Evolutionary conservation across 192 early-diverging fungal genomes (phyloP).

Genomic region (Geosiphon pyriformis): DNA sequence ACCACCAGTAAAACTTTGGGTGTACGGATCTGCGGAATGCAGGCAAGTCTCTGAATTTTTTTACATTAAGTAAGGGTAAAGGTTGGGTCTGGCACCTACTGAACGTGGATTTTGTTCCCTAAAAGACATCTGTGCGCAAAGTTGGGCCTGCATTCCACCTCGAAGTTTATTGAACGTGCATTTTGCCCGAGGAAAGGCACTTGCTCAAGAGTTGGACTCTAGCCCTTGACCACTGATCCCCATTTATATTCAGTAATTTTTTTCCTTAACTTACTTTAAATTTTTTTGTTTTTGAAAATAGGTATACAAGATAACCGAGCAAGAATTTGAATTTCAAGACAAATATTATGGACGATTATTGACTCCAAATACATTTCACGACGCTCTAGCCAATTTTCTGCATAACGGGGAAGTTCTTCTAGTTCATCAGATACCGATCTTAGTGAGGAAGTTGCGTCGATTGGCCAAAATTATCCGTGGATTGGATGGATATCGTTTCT

Average conservation of each 20-base stretch:
- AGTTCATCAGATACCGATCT: constrained; percentile 71
- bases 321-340: constrained; percentile 80
- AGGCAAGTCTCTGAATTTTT: constrained; percentile 49
- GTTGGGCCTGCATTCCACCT: not conserved
- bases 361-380: constrained; percentile 69
- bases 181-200: too few relatives aligned
- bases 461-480: constrained; percentile 71
- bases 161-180: too few relatives aligned
- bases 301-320: constrained; percentile 76
- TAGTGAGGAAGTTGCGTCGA: constrained; percentile 68
- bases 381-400: constrained; percentile 74
- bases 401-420: constrained; percentile 77
- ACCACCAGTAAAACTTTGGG: constrained; percentile 90
- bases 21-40: constrained; percentile 96
- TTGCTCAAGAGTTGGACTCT: too few relatives aligned
- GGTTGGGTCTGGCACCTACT: not conserved
- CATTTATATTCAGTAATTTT: too few relatives aligned
- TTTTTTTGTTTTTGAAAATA: constrained; percentile 27
- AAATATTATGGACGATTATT: constrained; percentile 94
- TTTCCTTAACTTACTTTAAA: constrained; percentile 4
- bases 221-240: too few relatives aligned
- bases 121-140: not conserved
- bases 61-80: not conserved
- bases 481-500: constrained; percentile 85
- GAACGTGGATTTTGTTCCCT: not conserved